Evolutionary conservation across 2,329 filamentous ascomycete genomes (phyloP).

Genomic region (Trichoderma sp.): DNA sequence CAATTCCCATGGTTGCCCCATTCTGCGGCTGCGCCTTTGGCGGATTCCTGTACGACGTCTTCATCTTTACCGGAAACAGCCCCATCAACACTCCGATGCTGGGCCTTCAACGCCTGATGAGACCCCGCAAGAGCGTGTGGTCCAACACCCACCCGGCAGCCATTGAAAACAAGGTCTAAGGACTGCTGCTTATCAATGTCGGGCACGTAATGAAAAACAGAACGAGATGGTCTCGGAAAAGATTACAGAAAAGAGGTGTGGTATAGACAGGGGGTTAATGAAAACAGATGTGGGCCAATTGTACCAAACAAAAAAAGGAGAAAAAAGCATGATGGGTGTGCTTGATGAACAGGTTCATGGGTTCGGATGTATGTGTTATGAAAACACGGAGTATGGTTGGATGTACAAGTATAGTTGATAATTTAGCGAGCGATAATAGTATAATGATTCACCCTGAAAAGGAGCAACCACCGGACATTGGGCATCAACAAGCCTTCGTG

Average conservation of each 20-base stretch:
- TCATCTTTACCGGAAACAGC: constrained; percentile 70
- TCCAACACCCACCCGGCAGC: constrained; percentile 36
- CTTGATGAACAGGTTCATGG: neutral
- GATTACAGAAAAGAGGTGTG: neutral
- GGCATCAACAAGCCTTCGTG: neutral
- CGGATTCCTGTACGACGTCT: constrained; percentile 66
- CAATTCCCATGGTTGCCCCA: constrained; percentile 71
- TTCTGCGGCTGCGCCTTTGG: constrained; percentile 66
- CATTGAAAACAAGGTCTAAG: constrained; percentile 24
- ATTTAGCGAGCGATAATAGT: constrained; percentile 2
- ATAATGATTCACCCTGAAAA: neutral
- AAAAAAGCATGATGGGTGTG: neutral
- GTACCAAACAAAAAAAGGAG: neutral
- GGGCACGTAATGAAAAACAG: constrained; percentile 3
- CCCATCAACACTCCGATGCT: constrained; percentile 69
- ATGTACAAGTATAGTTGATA: constrained; percentile 8
- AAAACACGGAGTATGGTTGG: constrained; percentile 1
- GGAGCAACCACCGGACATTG: neutral
- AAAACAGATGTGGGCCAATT: neutral
- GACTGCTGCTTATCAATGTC: neutral
- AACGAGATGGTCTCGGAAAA: constrained; percentile 15
- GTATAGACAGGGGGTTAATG: neutral
- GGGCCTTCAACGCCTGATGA: constrained; percentile 57
- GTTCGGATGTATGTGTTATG: neutral
- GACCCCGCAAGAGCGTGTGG: constrained; percentile 39